These are phyloP conservation scores for Trichophyton mentagrophytes DNA, from an alignment of 2,329 filamentous ascomycete genomes.

Conservation along the genomic window DNA sequence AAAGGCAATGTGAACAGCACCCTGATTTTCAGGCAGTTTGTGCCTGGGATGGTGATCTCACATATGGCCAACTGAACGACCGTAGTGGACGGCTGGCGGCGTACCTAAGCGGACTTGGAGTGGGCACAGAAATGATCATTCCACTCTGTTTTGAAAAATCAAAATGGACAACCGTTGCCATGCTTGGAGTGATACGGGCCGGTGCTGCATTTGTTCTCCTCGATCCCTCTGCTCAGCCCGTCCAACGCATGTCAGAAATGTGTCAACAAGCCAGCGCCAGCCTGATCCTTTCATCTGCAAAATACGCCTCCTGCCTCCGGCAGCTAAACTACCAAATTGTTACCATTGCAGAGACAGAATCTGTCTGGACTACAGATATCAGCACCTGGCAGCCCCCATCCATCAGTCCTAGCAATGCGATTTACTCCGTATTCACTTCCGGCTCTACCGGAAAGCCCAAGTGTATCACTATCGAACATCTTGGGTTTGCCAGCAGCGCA, in stretches of 20 bases:
- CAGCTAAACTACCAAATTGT: not conserved
- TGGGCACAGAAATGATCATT: constrained; percentile 10
- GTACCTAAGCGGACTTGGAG: constrained; percentile 2
- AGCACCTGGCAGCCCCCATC: constrained; percentile 35
- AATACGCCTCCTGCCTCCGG: not conserved
- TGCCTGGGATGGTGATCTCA: constrained; percentile 15
- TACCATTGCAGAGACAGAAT: not conserved
- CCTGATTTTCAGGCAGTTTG: constrained; percentile 14
- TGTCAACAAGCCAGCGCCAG: not conserved
- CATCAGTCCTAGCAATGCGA: constrained; percentile 32
- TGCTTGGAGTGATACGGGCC: constrained; percentile 12
- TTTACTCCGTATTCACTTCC: constrained; percentile 37
- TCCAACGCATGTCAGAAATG: constrained; percentile 5
- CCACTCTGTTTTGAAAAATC: constrained; percentile 14
- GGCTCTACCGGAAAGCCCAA: constrained; percentile 15
- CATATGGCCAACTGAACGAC: constrained; percentile 11
- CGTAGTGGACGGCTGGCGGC: constrained; percentile 13
- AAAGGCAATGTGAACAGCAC: constrained; percentile 3
- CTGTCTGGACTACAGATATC: not conserved
- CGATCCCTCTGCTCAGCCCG: constrained; percentile 11
- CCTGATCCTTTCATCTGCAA: constrained; percentile 3
- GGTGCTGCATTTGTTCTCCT: constrained; percentile 13
- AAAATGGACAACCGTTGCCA: constrained; percentile 10
- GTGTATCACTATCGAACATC: constrained; percentile 12
- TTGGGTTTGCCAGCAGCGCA: constrained; percentile 37